These are phyloP conservation scores for Incumbomyces delicatus DNA, from an alignment of 2,329 filamentous ascomycete genomes.

Conservation along the genomic window DNA sequence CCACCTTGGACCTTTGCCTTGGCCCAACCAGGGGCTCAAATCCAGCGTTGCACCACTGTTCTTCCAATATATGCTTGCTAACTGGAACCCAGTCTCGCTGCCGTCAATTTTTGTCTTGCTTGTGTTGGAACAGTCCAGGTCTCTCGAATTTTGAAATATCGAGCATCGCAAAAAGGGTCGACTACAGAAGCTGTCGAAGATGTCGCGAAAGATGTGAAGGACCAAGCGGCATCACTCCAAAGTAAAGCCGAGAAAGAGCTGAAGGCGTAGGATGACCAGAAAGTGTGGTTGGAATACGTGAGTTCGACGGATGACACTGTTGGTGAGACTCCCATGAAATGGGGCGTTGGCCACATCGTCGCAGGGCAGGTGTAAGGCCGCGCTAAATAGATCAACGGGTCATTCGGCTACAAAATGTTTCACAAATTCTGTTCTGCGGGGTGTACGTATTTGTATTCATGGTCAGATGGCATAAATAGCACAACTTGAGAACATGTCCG, in stretches of 20 bases:
- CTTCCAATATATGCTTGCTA: too few species aligned
- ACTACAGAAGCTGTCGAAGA: conserved; percentile 30
- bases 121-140: conserved; percentile 77
- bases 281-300: not conserved
- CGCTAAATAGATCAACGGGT: too few species aligned
- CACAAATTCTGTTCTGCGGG: too few species aligned
- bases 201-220: conserved; percentile 28
- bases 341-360: too few species aligned
- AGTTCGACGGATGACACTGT: not conserved
- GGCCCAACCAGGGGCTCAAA: too few species aligned
- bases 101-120: conserved; percentile 97
- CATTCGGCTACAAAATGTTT: too few species aligned
- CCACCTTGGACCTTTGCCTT: not conserved
- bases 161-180: conserved; percentile 48
- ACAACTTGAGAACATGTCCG: too few species aligned
- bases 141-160: conserved; percentile 61
- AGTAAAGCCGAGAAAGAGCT: conserved; percentile 16
- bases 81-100: conserved; percentile 56
- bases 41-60: too few species aligned
- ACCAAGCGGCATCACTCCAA: conserved; percentile 22
- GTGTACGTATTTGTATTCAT: too few species aligned
- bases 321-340: too few species aligned
- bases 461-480: too few species aligned
- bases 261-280: conserved; percentile 3
- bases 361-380: too few species aligned